A percentile compares a stretch with the other conserved stretches of the same genome.
These are phyloP conservation scores for Capronia epimyces DNA, from an alignment of 2,329 filamentous ascomycete genomes.

Conservation along the genomic window DNA sequence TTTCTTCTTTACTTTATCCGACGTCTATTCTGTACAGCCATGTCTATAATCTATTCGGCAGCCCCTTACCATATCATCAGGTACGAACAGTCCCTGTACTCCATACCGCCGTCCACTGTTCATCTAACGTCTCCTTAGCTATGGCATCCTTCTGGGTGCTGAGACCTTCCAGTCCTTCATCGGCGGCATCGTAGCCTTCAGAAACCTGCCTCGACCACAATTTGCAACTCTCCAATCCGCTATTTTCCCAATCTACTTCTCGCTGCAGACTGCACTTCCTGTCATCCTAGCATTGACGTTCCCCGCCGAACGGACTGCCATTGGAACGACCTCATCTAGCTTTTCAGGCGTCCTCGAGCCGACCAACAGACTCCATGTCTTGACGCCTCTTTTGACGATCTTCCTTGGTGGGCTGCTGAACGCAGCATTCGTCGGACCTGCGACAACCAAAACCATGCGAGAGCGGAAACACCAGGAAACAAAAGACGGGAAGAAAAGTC, in stretches of 20 bases:
- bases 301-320: conserved; percentile 52
- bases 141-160: conserved; percentile 79
- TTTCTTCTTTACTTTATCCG: neutral
- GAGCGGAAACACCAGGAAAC: conserved; percentile 78
- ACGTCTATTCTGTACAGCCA: conserved; percentile 24
- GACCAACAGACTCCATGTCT: conserved; percentile 57
- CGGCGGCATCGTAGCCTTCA: conserved; percentile 68
- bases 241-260: conserved; percentile 85
- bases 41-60: conserved; percentile 56
- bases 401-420: conserved; percentile 69
- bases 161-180: conserved; percentile 75
- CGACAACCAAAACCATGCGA: conserved; percentile 68
- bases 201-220: conserved; percentile 67
- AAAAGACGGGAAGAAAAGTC: conserved; percentile 81
- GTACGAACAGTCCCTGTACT: conserved; percentile 36
- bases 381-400: conserved; percentile 64
- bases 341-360: conserved; percentile 55
- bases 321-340: conserved; percentile 39
- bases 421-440: conserved; percentile 64
- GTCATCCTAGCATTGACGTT: conserved; percentile 71
- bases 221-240: conserved; percentile 76
- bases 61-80: conserved; percentile 72
- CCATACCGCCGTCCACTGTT: neutral
- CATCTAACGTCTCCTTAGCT: conserved; percentile 48
- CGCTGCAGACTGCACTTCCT: conserved; percentile 71